These are phyloP conservation scores for Hygrophorus pudorinus DNA, from an alignment of 768 basidiomycete species.

Conservation along the genomic window DNA sequence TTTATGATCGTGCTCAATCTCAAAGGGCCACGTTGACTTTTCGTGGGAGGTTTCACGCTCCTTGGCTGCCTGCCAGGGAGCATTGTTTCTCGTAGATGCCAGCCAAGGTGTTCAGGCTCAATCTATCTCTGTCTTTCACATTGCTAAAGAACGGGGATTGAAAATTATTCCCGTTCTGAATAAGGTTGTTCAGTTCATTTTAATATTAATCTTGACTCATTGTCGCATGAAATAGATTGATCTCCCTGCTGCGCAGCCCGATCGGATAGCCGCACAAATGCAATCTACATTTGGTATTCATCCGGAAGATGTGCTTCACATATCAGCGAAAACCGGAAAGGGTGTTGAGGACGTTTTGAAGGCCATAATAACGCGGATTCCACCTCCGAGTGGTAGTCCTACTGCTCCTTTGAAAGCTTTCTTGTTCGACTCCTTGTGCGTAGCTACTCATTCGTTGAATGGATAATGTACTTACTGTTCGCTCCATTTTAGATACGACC, in stretches of 20 bases:
- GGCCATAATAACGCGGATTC: slow-evolving; percentile 77
- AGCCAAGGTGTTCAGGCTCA: slow-evolving; percentile 98
- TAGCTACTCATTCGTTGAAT: slow-evolving; percentile 2
- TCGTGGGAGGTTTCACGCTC: slow-evolving; percentile 94
- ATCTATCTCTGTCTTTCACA: slow-evolving; percentile 89
- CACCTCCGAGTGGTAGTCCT: slow-evolving; percentile 55
- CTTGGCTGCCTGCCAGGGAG: slow-evolving; percentile 89
- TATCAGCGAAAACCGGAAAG: slow-evolving; percentile 89
- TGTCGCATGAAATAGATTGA: slow-evolving; percentile 56
- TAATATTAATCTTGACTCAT: slow-evolving; percentile 5
- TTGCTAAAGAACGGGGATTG: slow-evolving; percentile 71
- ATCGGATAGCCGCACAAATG: slow-evolving; percentile 72
- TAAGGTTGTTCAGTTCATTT: slow-evolving; percentile 43
- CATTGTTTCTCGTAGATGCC: slow-evolving; percentile 72
- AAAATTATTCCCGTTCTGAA: slow-evolving; percentile 87
- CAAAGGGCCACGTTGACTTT: slow-evolving; percentile 93
- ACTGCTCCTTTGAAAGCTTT: slow-evolving; percentile 67
- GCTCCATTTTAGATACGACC: slow-evolving; percentile 61
- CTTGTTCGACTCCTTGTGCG: slow-evolving; percentile 87
- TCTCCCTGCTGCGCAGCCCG: slow-evolving; percentile 80
- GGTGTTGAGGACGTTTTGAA: slow-evolving; percentile 71
- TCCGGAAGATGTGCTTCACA: slow-evolving; percentile 59
- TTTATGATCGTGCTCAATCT: neutral
- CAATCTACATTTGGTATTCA: slow-evolving; percentile 75
- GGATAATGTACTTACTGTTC: slow-evolving; percentile 2